A percentile compares a stretch with the other conserved stretches of the same genome.
phyloP scores from a whole-genome alignment of 129 eudicot genomes.

The Smallanthus sonchifolius region DNA sequence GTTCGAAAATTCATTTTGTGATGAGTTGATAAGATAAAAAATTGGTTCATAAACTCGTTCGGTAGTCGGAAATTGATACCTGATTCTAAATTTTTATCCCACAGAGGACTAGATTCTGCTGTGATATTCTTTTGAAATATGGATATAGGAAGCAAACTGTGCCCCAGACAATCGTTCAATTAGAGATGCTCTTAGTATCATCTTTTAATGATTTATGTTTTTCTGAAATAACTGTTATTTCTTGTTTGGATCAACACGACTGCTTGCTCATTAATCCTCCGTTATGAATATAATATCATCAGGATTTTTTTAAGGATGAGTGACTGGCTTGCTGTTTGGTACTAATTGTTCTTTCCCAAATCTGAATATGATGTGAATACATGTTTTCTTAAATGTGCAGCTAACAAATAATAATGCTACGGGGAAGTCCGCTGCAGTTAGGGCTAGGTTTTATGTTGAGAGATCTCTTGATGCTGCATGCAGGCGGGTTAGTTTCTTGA shows the following conservation, averaged over 20 bases:
- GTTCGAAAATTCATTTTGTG: slow-evolving; percentile 10
- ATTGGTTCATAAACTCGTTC: slow-evolving; percentile 4
- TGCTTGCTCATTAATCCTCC: background rate
- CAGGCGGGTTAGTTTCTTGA: slow-evolving; percentile 54
- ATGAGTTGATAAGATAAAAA: slow-evolving; percentile 3
- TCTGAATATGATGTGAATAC: slow-evolving; percentile 12
- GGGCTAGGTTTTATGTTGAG: slow-evolving; percentile 51
- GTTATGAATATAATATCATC: background rate
- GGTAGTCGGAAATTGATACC: background rate
- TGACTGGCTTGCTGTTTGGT: slow-evolving; percentile 8
- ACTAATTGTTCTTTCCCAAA: background rate
- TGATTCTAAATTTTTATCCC: background rate
- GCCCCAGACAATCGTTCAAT: background rate
- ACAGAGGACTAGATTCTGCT: background rate
- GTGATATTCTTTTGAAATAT: background rate
- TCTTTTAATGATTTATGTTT: background rate
- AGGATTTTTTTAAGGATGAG: background rate
- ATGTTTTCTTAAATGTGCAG: slow-evolving; percentile 42
- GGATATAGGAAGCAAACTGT: background rate
- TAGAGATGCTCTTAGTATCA: background rate
- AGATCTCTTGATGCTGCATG: slow-evolving; percentile 69
- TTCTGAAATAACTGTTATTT: background rate
- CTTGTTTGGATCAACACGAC: background rate
- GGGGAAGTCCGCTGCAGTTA: slow-evolving; percentile 28
- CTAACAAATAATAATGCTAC: slow-evolving; percentile 32